These are phyloP conservation scores for Vitis cinerea DNA, from an alignment of 164 flowering plant species.

Conservation along the genomic window DNA sequence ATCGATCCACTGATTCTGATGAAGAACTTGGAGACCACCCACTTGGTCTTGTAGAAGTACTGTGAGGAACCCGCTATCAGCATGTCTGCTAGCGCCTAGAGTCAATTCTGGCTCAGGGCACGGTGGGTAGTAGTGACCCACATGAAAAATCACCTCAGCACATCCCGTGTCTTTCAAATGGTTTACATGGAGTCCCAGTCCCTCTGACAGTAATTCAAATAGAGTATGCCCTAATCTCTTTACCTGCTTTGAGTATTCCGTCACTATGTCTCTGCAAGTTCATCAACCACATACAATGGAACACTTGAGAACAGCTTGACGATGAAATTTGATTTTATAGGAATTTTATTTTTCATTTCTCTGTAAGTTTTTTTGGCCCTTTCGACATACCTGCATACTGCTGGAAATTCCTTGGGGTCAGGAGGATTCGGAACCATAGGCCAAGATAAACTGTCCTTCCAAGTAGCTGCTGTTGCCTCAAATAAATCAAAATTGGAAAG, in stretches of 20 bases:
- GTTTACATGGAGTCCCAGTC: constrained; percentile 21
- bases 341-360: too few relatives aligned
- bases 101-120: constrained; percentile 34
- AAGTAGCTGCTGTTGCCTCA: constrained; percentile 17
- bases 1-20: constrained; percentile 27
- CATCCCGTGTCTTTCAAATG: constrained; percentile 22
- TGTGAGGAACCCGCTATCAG: constrained; percentile 25
- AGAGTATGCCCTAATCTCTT: constrained; percentile 3
- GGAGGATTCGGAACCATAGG: constrained; percentile 25
- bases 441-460: constrained; percentile 39
- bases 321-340: too few relatives aligned
- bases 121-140: constrained; percentile 27
- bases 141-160: background rate
- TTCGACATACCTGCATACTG: constrained; percentile 21
- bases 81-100: constrained; percentile 20
- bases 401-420: constrained; percentile 20
- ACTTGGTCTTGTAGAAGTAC: constrained; percentile 31
- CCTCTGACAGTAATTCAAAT: constrained; percentile 27
- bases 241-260: constrained; percentile 21
- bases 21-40: constrained; percentile 33
- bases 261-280: constrained; percentile 10
- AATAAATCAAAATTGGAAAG: constrained; percentile 29
- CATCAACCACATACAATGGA: too few relatives aligned
- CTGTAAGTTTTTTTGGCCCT: too few relatives aligned
- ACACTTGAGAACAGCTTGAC: too few relatives aligned